Conservation (phyloP, 768 basidiomycete species). For the Dendrothele bispora region DNA sequence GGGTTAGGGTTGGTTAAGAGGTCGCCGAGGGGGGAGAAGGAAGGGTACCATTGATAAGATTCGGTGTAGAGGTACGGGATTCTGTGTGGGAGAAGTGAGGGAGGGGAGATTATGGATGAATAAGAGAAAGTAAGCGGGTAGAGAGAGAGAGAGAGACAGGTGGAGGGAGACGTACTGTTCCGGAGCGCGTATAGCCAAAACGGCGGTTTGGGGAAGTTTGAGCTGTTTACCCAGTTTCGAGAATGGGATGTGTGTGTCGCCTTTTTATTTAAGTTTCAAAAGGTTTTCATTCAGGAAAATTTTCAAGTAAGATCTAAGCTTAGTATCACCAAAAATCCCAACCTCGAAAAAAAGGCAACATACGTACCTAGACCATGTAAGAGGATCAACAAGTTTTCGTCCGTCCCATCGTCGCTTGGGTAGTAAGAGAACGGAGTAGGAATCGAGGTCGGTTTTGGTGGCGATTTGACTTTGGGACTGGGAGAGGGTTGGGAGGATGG, state of each 20-base stretch:
- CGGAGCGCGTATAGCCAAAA: constrained; percentile 78
- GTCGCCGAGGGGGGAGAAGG: constrained; percentile 81
- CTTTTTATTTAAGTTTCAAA: too few species aligned
- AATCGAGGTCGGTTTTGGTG: constrained; percentile 45
- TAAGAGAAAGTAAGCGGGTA: neutral
- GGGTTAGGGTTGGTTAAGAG: constrained; percentile 72
- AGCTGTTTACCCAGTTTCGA: constrained; percentile 67
- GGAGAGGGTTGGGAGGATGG: constrained; percentile 14
- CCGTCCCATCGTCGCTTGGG: constrained; percentile 79
- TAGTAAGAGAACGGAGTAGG: constrained; percentile 63
- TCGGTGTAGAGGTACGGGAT: constrained; percentile 79
- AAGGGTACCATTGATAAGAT: constrained; percentile 84
- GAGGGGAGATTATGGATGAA: neutral
- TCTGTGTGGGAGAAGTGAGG: constrained; percentile 32
- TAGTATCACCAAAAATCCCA: neutral
- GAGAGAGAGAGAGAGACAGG: neutral
- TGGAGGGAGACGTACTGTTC: constrained; percentile 53
- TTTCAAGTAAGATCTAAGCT: neutral
- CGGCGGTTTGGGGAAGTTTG: constrained; percentile 88
- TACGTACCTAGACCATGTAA: constrained; percentile 81
- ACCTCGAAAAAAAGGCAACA: neutral
- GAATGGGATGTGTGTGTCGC: constrained; percentile 82
- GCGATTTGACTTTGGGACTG: constrained; percentile 45
- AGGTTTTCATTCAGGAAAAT: too few species aligned
- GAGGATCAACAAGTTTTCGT: constrained; percentile 82